phyloP scores from a whole-genome alignment of 306 rosid species.

The Mimosa bimucronata region DNA sequence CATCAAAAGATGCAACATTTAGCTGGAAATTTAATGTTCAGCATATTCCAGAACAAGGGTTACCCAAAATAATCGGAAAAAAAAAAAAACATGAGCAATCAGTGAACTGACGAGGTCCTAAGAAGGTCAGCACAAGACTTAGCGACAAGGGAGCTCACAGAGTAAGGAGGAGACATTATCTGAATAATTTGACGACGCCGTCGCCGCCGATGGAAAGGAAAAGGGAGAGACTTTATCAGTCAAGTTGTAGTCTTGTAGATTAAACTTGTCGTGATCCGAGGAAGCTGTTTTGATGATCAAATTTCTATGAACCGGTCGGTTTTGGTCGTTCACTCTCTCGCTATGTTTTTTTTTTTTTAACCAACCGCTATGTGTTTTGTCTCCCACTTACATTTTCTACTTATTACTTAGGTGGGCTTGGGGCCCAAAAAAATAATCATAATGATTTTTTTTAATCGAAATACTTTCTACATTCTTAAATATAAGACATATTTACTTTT shows the following conservation, averaged over 20 bases:
- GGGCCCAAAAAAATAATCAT: not conserved
- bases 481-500: fast-evolving
- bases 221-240: not conserved
- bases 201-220: conserved; percentile 15
- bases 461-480: no score
- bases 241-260: not conserved
- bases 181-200: not conserved
- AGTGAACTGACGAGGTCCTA: conserved; percentile 17
- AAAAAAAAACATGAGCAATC: not conserved
- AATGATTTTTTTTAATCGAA: no score
- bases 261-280: not conserved
- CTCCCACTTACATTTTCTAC: not conserved
- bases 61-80: not conserved
- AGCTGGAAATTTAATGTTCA: not conserved
- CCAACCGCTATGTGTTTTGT: no score
- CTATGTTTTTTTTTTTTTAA: no score
- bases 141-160: conserved; percentile 34
- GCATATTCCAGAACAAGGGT: not conserved
- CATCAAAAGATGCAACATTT: conserved; percentile 8
- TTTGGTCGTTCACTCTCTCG: conserved; percentile 1
- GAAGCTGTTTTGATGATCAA: not conserved
- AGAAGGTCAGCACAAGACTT: no score
- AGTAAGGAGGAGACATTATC: conserved; percentile 41
- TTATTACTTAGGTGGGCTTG: not conserved
- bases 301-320: not conserved